Percentiles rank a stretch among this genome's conserved stretches.
phyloP scores from a whole-genome alignment of 495 filamentous ascomycete genomes.

The Aspergillus bertholletiae region DNA sequence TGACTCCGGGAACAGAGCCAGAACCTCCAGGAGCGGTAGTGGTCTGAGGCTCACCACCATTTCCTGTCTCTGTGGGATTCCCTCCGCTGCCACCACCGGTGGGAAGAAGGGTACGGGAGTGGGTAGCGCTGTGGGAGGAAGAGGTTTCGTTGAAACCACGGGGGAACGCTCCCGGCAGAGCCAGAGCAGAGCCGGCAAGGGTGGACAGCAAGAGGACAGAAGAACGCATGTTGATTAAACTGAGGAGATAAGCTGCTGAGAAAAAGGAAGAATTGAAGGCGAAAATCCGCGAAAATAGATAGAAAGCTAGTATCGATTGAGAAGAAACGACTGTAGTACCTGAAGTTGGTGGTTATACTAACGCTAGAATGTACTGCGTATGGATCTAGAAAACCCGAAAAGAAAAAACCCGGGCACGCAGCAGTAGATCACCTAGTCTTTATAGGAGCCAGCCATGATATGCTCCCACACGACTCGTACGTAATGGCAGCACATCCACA shows the following conservation, averaged over 20 bases:
- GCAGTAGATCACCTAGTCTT: neutral
- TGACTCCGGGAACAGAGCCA: neutral
- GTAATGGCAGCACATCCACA: neutral
- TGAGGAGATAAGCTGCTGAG: neutral
- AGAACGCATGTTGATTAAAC: neutral
- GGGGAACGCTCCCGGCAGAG: neutral
- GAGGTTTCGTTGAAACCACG: neutral
- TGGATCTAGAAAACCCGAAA: neutral
- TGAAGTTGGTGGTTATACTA: neutral
- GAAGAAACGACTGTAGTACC: neutral
- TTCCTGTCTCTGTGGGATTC: neutral
- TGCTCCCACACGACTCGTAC: neutral
- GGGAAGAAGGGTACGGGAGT: neutral
- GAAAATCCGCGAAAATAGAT: neutral
- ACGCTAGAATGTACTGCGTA: neutral
- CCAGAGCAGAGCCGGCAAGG: constrained; percentile 3
- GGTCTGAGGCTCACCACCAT: neutral
- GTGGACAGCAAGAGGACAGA: neutral
- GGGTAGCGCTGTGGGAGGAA: neutral
- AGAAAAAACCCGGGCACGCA: neutral
- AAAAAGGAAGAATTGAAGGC: neutral
- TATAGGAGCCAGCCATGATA: neutral
- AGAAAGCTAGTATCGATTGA: neutral
- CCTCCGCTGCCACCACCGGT: neutral
- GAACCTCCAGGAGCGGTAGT: neutral